Evolutionary conservation across 352 stramenopile genomes (phyloP).

Genomic region (Pelagophyceae sp.): DNA sequence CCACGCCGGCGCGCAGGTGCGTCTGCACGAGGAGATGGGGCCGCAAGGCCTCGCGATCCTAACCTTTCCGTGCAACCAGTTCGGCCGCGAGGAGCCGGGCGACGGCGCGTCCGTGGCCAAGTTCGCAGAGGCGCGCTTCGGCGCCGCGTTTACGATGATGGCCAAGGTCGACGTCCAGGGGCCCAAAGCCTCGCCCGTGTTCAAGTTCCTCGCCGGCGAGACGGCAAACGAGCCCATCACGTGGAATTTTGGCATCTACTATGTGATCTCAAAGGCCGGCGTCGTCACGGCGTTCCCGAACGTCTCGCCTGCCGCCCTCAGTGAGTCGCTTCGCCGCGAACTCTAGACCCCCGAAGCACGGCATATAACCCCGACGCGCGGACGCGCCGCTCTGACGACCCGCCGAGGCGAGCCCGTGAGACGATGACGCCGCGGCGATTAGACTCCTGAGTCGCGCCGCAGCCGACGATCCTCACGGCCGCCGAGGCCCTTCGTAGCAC

Average conservation of each 20-base stretch:
- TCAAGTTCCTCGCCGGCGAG: conserved; percentile 71
- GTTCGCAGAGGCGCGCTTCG: conserved; percentile 59
- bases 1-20: no score
- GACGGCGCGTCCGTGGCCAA: conserved; percentile 49
- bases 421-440: no score
- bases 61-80: conserved; percentile 91
- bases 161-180: conserved; percentile 90
- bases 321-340: no score
- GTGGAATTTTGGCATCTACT: conserved; percentile 20
- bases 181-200: conserved; percentile 64
- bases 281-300: not conserved
- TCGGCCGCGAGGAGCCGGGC: conserved; percentile 73
- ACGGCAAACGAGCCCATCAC: not conserved
- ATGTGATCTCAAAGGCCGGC: not conserved
- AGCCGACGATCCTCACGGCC: no score
- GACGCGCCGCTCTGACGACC: no score
- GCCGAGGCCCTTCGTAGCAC: no score
- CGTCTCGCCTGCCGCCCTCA: no score
- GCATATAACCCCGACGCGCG: no score
- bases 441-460: no score
- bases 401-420: no score
- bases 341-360: no score
- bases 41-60: conserved; percentile 60
- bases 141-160: conserved; percentile 68
- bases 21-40: conserved; percentile 42